Conservation (phyloP, 1,284 basidiomycete genomes). For the Puccinia triticina region DNA sequence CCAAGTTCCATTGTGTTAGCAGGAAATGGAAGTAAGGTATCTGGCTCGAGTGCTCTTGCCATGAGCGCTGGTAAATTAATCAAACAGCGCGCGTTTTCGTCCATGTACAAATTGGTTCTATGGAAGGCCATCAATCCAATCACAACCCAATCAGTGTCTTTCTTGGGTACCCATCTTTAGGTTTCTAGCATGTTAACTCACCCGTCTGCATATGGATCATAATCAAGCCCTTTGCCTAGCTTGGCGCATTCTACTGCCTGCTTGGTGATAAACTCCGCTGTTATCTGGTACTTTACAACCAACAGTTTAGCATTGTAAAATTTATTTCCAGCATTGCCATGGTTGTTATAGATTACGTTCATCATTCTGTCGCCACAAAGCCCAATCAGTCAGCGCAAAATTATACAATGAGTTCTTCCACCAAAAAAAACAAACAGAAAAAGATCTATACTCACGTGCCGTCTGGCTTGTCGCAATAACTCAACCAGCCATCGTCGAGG, state of each 20-base stretch:
- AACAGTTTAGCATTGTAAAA: slow-evolving; percentile 3
- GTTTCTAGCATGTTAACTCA: background rate
- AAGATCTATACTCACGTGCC: background rate
- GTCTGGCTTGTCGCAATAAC: slow-evolving; percentile 4
- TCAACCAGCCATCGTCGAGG: slow-evolving; percentile 19
- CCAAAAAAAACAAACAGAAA: background rate
- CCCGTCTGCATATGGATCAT: slow-evolving; percentile 23
- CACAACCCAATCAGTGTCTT: background rate
- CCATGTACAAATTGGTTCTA: background rate
- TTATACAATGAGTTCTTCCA: too few relatives aligned
- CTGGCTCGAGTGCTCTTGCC: background rate
- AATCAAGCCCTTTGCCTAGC: background rate
- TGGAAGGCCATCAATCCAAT: background rate
- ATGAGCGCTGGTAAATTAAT: background rate
- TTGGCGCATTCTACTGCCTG: background rate
- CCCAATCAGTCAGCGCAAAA: background rate
- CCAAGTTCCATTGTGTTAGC: background rate
- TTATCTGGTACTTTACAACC: background rate
- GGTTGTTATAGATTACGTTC: slow-evolving; percentile 1
- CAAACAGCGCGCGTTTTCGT: background rate
- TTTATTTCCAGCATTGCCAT: slow-evolving; percentile 18
- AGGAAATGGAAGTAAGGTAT: background rate
- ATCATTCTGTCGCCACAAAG: background rate
- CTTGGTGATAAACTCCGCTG: background rate
- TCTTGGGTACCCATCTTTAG: too few relatives aligned